Evolutionary conservation across 192 early-diverging fungal genomes (phyloP), one percentile per base, ranked within the genome.

Genomic region (Pilaira anomala): DNA sequence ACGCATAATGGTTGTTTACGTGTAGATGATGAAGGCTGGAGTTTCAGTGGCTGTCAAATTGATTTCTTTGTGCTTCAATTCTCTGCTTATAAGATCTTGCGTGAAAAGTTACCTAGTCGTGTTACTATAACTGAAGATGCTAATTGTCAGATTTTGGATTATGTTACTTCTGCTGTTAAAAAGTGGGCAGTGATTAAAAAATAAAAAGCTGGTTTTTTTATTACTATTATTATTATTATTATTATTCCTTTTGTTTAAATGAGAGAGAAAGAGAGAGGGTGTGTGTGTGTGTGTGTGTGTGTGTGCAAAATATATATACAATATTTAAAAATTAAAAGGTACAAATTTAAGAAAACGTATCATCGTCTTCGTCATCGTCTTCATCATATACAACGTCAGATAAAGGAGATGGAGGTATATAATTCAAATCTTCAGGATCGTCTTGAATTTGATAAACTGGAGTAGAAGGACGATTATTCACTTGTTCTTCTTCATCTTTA

Each of bases 1-100:
- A 56, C 3, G 1, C 78, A 79, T 50, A 79, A 79, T 50, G 78
- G 78, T 24, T 79, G 78, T 60, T 62, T 76, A 26, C 55, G 61
- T 24, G 74, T 73, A 0, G 78, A 77, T 60, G 78, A 79, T 54
- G 7, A 46, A 48, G 71, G 72, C 2, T 71, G 65, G 63, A 69
- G 67, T 16, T 70, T 75, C 46, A 26, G 41, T 48, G 50, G 52
- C 22, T 74, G 67, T 55, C 73, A 74, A 48, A 18, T 74, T 3
- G 73, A 74, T 49, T 69, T 69, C 59, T 74, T 69, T 62, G 60
- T 65, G 7, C 25, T 69, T 0, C 49, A 64, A 30, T 71, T 29
- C 7, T 28, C 62, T 1, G 48, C 58, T 2, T 71, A 66, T 39
- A 13, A 56, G 1, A n/a, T 11, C 13, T 28, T 71, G 11, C 42